Evolutionary conservation across 495 filamentous ascomycete species (phyloP).

Genomic region (Trichoderma erinaceum): DNA sequence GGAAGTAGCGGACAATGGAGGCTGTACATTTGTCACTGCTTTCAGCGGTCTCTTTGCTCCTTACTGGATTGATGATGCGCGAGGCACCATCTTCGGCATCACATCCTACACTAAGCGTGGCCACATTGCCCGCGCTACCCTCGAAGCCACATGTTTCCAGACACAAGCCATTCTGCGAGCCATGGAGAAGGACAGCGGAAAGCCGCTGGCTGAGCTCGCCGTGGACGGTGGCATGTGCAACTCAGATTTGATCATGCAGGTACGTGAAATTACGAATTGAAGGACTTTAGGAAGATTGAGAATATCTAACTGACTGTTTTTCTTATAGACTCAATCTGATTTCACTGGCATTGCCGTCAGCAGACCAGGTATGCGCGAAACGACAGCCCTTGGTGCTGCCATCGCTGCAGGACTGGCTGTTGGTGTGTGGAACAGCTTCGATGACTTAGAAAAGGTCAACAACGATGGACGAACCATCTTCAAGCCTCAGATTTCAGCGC

Average conservation of each 20-base stretch:
- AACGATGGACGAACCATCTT: conserved; percentile 61
- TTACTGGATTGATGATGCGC: conserved; percentile 80
- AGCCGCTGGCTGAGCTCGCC: conserved; percentile 57
- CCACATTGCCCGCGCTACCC: conserved; percentile 72
- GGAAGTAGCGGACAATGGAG: conserved; percentile 66
- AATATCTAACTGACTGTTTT: not conserved
- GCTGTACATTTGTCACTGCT: conserved; percentile 73
- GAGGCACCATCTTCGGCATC: conserved; percentile 74
- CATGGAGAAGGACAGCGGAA: conserved; percentile 73
- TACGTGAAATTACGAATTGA: too few relatives aligned
- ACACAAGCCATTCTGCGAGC: conserved; percentile 75
- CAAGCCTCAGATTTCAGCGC: conserved; percentile 48
- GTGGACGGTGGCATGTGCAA: conserved; percentile 83
- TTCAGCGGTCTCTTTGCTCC: conserved; percentile 80
- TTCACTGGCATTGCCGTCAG: conserved; percentile 71
- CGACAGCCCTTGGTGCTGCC: conserved; percentile 69
- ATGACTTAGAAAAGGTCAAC: conserved; percentile 67
- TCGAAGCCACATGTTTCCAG: conserved; percentile 77
- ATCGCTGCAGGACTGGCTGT: conserved; percentile 77
- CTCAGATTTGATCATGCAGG: conserved; percentile 74
- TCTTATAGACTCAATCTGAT: conserved; percentile 61
- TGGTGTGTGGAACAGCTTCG: conserved; percentile 67
- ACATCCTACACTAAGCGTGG: conserved; percentile 70
- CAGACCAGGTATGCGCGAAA: conserved; percentile 73
- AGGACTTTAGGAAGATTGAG: too few relatives aligned